Conservation (phyloP, 768 basidiomycete genomes). For the Suillus plorans region DNA sequence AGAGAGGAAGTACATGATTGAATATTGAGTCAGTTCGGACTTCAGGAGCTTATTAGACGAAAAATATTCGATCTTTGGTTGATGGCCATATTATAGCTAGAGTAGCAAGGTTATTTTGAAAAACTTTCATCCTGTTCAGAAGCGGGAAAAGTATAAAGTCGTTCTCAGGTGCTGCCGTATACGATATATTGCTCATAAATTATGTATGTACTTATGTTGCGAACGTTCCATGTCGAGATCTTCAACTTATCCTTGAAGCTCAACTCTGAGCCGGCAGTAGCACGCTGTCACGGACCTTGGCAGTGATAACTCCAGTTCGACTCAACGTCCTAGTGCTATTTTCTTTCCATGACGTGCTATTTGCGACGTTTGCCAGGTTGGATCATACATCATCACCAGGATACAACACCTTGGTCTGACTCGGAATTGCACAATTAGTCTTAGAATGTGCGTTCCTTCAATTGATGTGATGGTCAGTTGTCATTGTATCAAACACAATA, state of each 20-base stretch:
- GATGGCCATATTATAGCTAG: not conserved
- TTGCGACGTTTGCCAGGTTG: no score
- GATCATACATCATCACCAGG: no score
- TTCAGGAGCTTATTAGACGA: not conserved
- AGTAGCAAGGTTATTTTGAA: not conserved
- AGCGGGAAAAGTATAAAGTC: not conserved
- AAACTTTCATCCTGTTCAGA: not conserved
- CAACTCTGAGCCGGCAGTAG: not conserved
- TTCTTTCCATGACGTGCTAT: no score
- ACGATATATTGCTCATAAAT: not conserved
- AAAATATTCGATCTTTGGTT: not conserved
- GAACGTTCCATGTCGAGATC: not conserved
- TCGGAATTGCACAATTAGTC: not conserved
- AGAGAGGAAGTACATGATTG: constrained; percentile 28
- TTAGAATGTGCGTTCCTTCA: no score
- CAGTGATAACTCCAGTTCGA: not conserved
- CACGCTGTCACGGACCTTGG: not conserved
- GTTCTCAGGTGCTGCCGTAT: constrained; percentile 3
- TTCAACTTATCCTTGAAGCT: not conserved
- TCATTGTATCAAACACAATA: no score
- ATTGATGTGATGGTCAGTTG: no score
- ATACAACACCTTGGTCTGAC: no score
- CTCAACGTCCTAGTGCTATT: no score
- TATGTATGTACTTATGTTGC: not conserved
- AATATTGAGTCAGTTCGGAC: not conserved